Evolutionary conservation across 495 filamentous ascomycete genomes (phyloP), one percentile per base, ranked within the genome.

Genomic region (Tetracladium marchalianum): DNA sequence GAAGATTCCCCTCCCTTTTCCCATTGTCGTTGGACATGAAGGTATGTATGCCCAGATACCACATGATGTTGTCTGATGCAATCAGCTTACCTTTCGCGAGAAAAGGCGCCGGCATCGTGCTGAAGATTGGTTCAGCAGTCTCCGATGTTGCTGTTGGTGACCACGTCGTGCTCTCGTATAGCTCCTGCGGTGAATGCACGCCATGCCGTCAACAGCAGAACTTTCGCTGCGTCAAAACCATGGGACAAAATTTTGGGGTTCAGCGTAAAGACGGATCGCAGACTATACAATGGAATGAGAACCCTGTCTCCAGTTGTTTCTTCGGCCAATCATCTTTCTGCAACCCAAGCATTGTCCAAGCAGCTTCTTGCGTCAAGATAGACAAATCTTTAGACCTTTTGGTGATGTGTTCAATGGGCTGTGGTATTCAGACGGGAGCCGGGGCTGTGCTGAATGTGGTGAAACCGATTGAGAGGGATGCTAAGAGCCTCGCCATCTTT

Each of bases 241-340:
- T 65, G 66, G 15, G 58, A 68, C 41, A 47, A 39, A 13, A 64
- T 66, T 47, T 67, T 70, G 50, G 71, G 66, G 13, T 70, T 62
- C 1, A 66, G 71, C 47, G 71, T 67, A 9, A 66, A 71, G 51
- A 73, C 66, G 47, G 66, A 70, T 12, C 54, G 64, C 11, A 65
- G 68, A 33, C 68, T 63, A 15, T 61, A 63, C 53, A 64, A 65
- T 1, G 53, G 32, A 17, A 35, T 7, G 43, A 17, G 35, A 45
- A 37, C 12, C 32, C 43, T 9, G 33, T 37, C 32, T 36, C 32
- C 7, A 45, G 34, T 13, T 45, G 16, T 37, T 45, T 45, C 32
- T 45, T 45, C 16, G 43, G 43, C n/a, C 43, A 65, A 19, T 56
- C 47, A 35, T 66, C 62, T 7, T 54, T 72, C 12, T 61, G 67